A percentile compares a stretch with the other conserved stretches of the same genome.
Evolutionary conservation across 2,329 filamentous ascomycete species (phyloP).

Genomic region (Xylaria sp.): DNA sequence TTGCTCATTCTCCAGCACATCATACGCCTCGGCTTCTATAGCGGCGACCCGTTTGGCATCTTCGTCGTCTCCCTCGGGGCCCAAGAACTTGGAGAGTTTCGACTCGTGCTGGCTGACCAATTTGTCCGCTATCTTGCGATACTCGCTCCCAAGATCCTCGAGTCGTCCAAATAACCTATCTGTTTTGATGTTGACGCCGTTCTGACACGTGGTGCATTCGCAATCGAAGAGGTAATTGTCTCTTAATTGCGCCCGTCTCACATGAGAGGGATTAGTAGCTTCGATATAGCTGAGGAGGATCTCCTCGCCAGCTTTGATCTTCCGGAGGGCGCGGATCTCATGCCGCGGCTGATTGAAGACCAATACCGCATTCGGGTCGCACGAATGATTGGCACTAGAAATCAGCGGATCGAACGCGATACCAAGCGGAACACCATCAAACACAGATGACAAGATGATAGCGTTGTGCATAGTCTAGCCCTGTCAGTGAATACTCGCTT

Average conservation of each 20-base stretch:
- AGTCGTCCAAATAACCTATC: slow-evolving; percentile 45
- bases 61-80: slow-evolving; percentile 14
- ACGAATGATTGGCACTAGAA: slow-evolving; percentile 54
- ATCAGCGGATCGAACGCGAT: slow-evolving; percentile 38
- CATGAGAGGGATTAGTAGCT: slow-evolving; percentile 49
- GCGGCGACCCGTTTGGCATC: slow-evolving; percentile 33
- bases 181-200: slow-evolving; percentile 46
- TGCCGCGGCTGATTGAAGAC: slow-evolving; percentile 53
- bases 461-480: slow-evolving; percentile 33
- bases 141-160: slow-evolving; percentile 29
- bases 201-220: slow-evolving; percentile 52
- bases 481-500: slow-evolving; percentile 10
- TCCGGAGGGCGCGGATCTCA: slow-evolving; percentile 50
- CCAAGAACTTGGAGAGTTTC: slow-evolving; percentile 21
- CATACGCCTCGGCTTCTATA: slow-evolving; percentile 36
- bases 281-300: slow-evolving; percentile 57
- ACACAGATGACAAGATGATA: slow-evolving; percentile 27
- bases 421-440: slow-evolving; percentile 33
- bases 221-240: slow-evolving; percentile 55
- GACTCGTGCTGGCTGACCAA: slow-evolving; percentile 26
- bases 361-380: slow-evolving; percentile 54
- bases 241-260: slow-evolving; percentile 52
- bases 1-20: slow-evolving; percentile 24
- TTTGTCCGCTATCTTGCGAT: slow-evolving; percentile 30
- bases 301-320: slow-evolving; percentile 55